Percentiles rank a stretch among this genome's conserved stretches.
Evolutionary conservation across 345 rosid genomes (phyloP).

Genomic region (Limnanthes douglasii): DNA sequence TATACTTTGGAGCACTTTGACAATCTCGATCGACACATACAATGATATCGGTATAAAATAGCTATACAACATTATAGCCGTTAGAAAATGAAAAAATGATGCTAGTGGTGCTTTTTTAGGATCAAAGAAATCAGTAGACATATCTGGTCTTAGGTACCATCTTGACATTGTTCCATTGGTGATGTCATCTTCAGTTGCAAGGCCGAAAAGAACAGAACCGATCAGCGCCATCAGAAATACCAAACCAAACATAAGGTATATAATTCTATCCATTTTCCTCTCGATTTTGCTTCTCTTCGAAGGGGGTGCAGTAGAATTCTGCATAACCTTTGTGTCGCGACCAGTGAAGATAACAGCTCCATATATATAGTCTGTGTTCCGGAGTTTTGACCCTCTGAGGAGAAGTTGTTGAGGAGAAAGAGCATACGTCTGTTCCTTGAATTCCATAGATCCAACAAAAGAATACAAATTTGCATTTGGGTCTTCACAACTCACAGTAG

Average conservation of each 20-base stretch:
- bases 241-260: constrained; percentile 47
- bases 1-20: constrained; percentile 69
- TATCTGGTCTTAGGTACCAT: constrained; percentile 80
- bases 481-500: constrained; percentile 65
- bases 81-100: constrained; percentile 47
- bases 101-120: constrained; percentile 31
- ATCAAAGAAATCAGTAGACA: constrained; percentile 37
- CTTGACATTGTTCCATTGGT: constrained; percentile 51
- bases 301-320: constrained; percentile 70
- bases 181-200: constrained; percentile 41
- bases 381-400: constrained; percentile 70
- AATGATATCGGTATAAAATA: constrained; percentile 82
- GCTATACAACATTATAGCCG: constrained; percentile 51
- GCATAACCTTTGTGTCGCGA: constrained; percentile 85
- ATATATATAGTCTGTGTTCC: constrained; percentile 66
- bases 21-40: constrained; percentile 78
- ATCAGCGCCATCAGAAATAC: constrained; percentile 35
- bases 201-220: constrained; percentile 69
- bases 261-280: constrained; percentile 63
- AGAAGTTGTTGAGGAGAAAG: constrained; percentile 78
- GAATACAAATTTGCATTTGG: constrained; percentile 85
- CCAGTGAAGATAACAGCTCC: constrained; percentile 86
- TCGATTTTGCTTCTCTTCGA: constrained; percentile 87
- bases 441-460: constrained; percentile 64
- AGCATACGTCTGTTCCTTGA: constrained; percentile 36